Evolutionary conservation across 164 flowering plant species (phyloP).

Genomic region (Warburgia ugandensis): DNA sequence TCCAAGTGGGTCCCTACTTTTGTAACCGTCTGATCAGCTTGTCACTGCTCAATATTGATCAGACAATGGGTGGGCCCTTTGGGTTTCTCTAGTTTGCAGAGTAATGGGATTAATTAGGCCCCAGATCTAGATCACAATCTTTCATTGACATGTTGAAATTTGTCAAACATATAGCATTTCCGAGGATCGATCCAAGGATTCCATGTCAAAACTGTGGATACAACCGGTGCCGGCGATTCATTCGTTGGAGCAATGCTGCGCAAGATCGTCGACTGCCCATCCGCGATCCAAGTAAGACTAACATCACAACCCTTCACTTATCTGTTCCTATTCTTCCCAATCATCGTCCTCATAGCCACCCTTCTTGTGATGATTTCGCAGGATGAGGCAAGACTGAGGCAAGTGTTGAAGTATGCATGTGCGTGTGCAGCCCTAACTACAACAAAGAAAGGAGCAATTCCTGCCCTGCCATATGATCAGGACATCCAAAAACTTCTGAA

Average conservation of each 20-base stretch:
- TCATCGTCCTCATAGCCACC: not conserved
- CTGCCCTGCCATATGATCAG: conserved; percentile 67
- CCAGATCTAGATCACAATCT: not conserved
- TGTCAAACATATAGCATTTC: conserved; percentile 40
- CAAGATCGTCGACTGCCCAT: conserved; percentile 57
- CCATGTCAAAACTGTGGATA: conserved; percentile 73
- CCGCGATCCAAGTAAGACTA: conserved; percentile 55
- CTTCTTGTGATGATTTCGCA: conserved; percentile 20
- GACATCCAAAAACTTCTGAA: conserved; percentile 41
- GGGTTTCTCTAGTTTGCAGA: too few species aligned
- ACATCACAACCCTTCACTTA: not conserved
- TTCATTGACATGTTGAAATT: not conserved
- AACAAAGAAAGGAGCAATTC: conserved; percentile 93
- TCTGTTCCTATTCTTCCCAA: not conserved
- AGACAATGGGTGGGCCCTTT: too few species aligned
- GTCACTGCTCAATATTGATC: too few species aligned
- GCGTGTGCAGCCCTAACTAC: conserved; percentile 97
- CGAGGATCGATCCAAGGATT: conserved; percentile 61
- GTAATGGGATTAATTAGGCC: too few species aligned
- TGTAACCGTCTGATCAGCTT: too few species aligned
- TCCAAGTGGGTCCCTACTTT: too few species aligned
- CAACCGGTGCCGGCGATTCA: conserved; percentile 97
- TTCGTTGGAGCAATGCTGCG: conserved; percentile 70
- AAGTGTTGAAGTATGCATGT: conserved; percentile 51
- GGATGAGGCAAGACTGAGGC: conserved; percentile 67